Conservation (phyloP, 2,329 filamentous ascomycete genomes). For the Madurella fahalii region DNA sequence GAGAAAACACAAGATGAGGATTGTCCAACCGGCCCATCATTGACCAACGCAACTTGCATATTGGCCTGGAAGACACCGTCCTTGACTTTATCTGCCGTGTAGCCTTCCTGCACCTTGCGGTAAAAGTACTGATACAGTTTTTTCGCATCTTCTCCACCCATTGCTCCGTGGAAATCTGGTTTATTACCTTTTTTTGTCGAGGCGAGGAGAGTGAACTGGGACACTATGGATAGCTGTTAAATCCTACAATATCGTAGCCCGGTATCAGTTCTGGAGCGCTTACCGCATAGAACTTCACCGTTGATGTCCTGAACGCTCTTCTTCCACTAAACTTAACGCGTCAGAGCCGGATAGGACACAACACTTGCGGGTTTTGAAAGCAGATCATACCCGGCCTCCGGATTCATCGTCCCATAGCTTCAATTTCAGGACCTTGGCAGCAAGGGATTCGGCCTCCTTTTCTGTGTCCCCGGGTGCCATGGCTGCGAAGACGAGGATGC, state of each 20-base stretch:
- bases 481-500: slow-evolving; percentile 85
- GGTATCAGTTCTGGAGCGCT: slow-evolving; percentile 23
- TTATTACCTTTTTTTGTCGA: slow-evolving; percentile 95
- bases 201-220: slow-evolving; percentile 91
- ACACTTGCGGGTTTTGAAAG: slow-evolving; percentile 7
- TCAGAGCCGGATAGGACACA: slow-evolving; percentile 6
- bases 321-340: slow-evolving; percentile 66
- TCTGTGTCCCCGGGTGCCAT: slow-evolving; percentile 85
- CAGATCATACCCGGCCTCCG: slow-evolving; percentile 56
- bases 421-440: slow-evolving; percentile 81
- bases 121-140: slow-evolving; percentile 82
- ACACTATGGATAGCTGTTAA: slow-evolving; percentile 55
- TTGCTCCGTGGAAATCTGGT: slow-evolving; percentile 89
- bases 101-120: slow-evolving; percentile 66
- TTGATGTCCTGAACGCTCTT: slow-evolving; percentile 79
- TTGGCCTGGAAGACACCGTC: slow-evolving; percentile 97
- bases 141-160: slow-evolving; percentile 72
- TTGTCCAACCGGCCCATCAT: slow-evolving; percentile 65
- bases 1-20: not conserved
- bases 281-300: slow-evolving; percentile 93
- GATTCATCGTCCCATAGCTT: slow-evolving; percentile 85
- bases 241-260: no score
- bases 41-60: slow-evolving; percentile 95
- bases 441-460: slow-evolving; percentile 80
- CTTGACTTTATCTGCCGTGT: slow-evolving; percentile 72